A percentile compares a stretch with the other conserved stretches of the same genome.
Evolutionary conservation across 352 stramenopile species (phyloP).

Genomic region (Phytopythium delawarense): DNA sequence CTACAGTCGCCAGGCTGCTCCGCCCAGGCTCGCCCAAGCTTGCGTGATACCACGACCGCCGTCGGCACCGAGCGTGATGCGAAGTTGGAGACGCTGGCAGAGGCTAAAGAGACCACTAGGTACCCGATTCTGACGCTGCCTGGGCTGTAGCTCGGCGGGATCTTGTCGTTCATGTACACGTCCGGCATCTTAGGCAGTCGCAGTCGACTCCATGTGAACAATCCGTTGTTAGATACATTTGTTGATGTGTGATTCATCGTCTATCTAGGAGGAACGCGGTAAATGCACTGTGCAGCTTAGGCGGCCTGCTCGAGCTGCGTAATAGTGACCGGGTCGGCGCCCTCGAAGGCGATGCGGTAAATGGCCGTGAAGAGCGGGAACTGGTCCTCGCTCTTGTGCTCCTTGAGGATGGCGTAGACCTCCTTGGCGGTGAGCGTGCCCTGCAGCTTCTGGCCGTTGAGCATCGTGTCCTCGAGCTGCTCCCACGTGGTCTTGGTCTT

Average conservation of each 20-base stretch:
- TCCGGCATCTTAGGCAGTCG: not conserved
- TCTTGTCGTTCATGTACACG: not conserved
- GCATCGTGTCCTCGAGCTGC: slow-evolving; percentile 90
- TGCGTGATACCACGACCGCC: too few relatives aligned
- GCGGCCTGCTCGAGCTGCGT: slow-evolving; percentile 29
- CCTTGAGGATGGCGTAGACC: slow-evolving; percentile 90
- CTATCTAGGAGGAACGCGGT: not conserved
- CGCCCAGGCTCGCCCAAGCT: too few relatives aligned
- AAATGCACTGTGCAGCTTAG: not conserved
- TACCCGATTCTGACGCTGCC: too few relatives aligned
- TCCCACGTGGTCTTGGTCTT: slow-evolving; percentile 78
- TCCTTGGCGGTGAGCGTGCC: slow-evolving; percentile 93
- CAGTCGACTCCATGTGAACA: not conserved
- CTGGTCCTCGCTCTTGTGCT: slow-evolving; percentile 65
- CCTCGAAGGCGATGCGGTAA: slow-evolving; percentile 93
- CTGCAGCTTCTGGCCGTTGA: slow-evolving; percentile 98
- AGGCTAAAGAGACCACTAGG: too few relatives aligned
- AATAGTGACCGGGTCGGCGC: slow-evolving; percentile 80
- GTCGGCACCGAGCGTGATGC: too few relatives aligned
- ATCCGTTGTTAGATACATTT: slow-evolving; percentile 4
- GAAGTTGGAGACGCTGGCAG: too few relatives aligned
- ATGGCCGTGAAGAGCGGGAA: slow-evolving; percentile 92
- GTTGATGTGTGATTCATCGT: not conserved
- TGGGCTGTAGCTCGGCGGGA: not conserved
- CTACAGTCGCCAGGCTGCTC: too few relatives aligned